Evolutionary conservation across 2,329 filamentous ascomycete species (phyloP), one percentile per base, ranked within the genome.

Genomic region (Sporothrix dimorphospora): DNA sequence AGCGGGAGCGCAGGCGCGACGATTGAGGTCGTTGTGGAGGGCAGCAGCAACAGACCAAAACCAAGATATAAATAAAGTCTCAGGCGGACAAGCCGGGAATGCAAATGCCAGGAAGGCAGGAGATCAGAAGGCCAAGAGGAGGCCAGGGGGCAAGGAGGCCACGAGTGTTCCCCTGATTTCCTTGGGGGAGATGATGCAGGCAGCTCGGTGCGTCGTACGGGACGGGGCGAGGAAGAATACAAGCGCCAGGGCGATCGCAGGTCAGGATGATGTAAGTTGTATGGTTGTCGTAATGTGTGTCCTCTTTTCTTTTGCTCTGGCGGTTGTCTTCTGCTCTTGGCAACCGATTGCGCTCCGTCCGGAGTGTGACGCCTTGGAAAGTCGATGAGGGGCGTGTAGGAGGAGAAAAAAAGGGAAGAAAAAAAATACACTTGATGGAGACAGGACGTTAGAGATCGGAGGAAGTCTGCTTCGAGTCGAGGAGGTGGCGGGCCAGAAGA

Each of bases 191-290:
- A 38, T 49, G 27, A 14, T 51, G 63, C 45, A 34, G 63, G 27
- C 24, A 49, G 24, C 5, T 67, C 8, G 63, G n/a, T 49, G 45
- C 19, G 49, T 45, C 34, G 45, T 53, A 40, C 45, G 65, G 45
- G n/a, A 40, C 47, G 65, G 30, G 45, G 65, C 47, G 45, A 68
- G 65, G 47, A 68, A 68, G 45, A 38, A 53, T 49, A 38, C 65
- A 68, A 68, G 65, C 65, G 45, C 27, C 42, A 53, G 45, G 65
- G 16, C 24, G 63, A 51, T 49, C 63, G 4, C 11, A 49, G 63
- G 42, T 51, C 38, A 45, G 21, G 19, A 45, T 27, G 38, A 16
- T 63, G 38, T 27, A 61, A n/a, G n/a, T n/a, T n/a, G 55, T 40
- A 61, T 61, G 34, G 40, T 61, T 61, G 30, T 61, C 55, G 34